Conservation (phyloP, 352 stramenopile genomes). For the Pythium dissotocum region DNA sequence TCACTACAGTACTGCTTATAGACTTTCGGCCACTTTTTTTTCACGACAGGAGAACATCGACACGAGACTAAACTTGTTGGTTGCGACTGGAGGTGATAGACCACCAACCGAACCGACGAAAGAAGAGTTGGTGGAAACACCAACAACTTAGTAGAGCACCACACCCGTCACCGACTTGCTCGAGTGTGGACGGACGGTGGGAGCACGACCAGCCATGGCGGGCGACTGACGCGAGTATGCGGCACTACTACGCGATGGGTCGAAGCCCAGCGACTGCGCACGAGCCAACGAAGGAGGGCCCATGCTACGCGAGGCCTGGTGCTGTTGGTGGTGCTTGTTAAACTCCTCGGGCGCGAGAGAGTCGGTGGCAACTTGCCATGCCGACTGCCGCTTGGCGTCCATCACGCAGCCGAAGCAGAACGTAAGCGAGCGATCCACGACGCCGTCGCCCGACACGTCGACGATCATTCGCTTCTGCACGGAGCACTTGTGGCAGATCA, state of each 20-base stretch:
- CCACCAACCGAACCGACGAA: not conserved
- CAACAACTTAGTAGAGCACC: constrained; percentile 18
- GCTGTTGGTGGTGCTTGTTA: constrained; percentile 18
- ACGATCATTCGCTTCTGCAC: constrained; percentile 60
- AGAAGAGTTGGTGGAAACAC: not conserved
- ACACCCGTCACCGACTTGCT: constrained; percentile 23
- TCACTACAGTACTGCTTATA: not conserved
- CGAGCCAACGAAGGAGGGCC: constrained; percentile 3
- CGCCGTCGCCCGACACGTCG: constrained; percentile 37
- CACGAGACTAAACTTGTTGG: constrained; percentile 6
- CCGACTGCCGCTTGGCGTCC: constrained; percentile 44
- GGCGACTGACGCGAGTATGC: not conserved
- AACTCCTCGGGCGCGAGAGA: constrained; percentile 22
- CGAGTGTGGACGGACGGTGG: constrained; percentile 14
- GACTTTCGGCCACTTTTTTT: not conserved
- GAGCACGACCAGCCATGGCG: not conserved
- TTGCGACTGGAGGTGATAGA: not conserved
- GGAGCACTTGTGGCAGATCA: constrained; percentile 53
- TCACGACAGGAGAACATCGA: not conserved
- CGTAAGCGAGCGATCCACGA: constrained; percentile 38
- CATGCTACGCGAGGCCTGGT: constrained; percentile 17
- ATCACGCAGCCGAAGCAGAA: constrained; percentile 56
- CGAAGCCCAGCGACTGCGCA: constrained; percentile 16
- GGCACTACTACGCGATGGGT: constrained; percentile 1
- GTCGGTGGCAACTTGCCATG: constrained; percentile 47